Base-by-base conservation (phyloP, 495 filamentous ascomycete species). In the Apodospora peruviana region DNA sequence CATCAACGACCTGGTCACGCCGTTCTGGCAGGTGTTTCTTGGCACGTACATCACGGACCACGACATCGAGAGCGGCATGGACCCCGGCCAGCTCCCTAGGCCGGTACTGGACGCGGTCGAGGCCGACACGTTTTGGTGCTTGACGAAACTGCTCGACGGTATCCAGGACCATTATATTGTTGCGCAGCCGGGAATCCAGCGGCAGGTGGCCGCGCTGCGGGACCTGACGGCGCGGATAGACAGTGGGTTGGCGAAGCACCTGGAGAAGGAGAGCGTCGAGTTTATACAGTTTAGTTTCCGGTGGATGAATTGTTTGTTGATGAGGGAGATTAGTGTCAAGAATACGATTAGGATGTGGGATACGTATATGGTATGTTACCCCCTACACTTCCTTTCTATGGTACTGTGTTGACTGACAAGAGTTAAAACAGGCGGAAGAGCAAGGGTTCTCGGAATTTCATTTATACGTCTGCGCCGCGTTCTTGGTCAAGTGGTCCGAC, bases 311-410 rank as follows among this genome's bases (percentile, higher is more conserved):
- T 98, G 93, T 60, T 77, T 98, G 51, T 73, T 98, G 55, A 98
- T 98, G 93, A 78, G 93, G 51, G 93, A 98, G 68, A 86, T 98
- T 51, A 95, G 84, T 65, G 89, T 98, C 35, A 87, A 83, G 66
- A 96, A 95, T 58, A 95, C 88, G 1, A 95, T 97, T 55, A 75
- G 93, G 52, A 98, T 98, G 93, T 98, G 93, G 93, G 93, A 98
- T 71, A 98, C 93, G 10, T 98, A 98, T 68, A 81, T 98, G 76
- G 90, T 95, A 70, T 57, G 82, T 64, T 11, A 5, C 21, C 41
- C 11, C 50, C 9, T 19, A 29, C 34, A 19, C 24, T 14, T n/a
- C 20, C 8, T 25, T 43, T 10, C 1, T 20, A n/a, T n/a, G n/a
- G n/a, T n/a, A n/a, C n/a, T n/a, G n/a, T n/a, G n/a, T n/a, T n/a